A percentile compares a stretch with the other conserved stretches of the same genome.
Evolutionary conservation across 306 rosid genomes (phyloP).

Genomic region (Pterocarpus santalinus): DNA sequence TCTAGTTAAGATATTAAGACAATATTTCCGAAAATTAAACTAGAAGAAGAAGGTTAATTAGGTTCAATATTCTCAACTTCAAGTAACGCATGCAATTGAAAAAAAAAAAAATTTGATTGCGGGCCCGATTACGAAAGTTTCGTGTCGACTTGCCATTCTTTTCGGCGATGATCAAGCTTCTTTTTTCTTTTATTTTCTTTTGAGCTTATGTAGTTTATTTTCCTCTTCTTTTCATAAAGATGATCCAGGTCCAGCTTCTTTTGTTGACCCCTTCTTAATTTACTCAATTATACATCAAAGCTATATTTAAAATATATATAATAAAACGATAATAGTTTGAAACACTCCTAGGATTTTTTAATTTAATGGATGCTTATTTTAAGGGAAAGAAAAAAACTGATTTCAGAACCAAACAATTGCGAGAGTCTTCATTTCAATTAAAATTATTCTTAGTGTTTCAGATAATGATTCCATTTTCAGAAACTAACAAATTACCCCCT

Average conservation of each 20-base stretch:
- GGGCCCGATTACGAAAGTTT: conserved; percentile 21
- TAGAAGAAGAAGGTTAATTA: too few species aligned
- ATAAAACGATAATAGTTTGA: not conserved
- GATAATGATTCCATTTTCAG: too few species aligned
- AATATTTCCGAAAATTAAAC: not conserved
- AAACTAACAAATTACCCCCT: too few species aligned
- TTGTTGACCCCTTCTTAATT: not conserved
- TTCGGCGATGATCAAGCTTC: conserved; percentile 32
- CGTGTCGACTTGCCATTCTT: conserved; percentile 9
- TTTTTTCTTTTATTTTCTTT: not conserved
- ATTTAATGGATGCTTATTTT: not conserved
- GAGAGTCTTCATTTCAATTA: too few species aligned
- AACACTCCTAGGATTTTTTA: not conserved
- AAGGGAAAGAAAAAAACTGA: too few species aligned
- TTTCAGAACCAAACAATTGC: too few species aligned
- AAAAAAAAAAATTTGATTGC: not conserved
- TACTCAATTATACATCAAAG: not conserved
- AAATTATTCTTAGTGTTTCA: too few species aligned
- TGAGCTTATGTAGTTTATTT: not conserved
- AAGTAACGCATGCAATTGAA: not conserved
- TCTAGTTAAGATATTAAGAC: not conserved
- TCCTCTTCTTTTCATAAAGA: not conserved
- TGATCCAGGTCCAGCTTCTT: not conserved
- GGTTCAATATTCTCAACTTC: not conserved
- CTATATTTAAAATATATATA: not conserved